Conservation (phyloP, 257 asterid genomes). For the Jasminum sambac region DNA sequence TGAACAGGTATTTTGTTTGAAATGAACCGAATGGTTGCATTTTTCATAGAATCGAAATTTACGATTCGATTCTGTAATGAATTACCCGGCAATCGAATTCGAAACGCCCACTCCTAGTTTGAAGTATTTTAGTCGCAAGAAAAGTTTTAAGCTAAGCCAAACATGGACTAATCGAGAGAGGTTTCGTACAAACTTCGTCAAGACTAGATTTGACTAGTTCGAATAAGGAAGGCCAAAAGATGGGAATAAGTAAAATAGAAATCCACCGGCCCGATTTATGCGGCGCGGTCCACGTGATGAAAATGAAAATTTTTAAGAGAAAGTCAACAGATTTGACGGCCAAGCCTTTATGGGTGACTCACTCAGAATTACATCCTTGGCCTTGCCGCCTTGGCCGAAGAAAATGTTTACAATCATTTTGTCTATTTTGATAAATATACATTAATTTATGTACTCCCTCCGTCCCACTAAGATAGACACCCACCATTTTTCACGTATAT, state of each 20-base stretch:
- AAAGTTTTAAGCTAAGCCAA: neutral
- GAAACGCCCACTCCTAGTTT: no score
- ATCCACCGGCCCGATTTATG: conserved; percentile 60
- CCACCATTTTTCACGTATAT: no score
- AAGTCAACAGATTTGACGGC: conserved; percentile 72
- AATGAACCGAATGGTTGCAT: no score
- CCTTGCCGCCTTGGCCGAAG: no score
- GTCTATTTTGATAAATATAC: neutral
- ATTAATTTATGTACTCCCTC: no score
- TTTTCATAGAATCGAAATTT: no score
- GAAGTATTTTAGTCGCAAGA: no score
- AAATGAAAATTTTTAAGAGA: conserved; percentile 29
- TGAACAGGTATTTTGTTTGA: no score
- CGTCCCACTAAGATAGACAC: no score
- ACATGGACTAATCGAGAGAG: conserved; percentile 16
- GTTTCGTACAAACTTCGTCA: conserved; percentile 44
- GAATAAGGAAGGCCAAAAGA: neutral
- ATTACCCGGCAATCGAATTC: no score
- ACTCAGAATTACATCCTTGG: neutral
- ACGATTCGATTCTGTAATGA: no score
- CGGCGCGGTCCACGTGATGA: conserved; percentile 88
- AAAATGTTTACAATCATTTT: neutral
- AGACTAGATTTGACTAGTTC: neutral
- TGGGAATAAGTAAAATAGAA: neutral
- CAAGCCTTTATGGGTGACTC: conserved; percentile 29